Conservation (phyloP, 2,329 filamentous ascomycete species). For the Aureobasidium sp. region DNA sequence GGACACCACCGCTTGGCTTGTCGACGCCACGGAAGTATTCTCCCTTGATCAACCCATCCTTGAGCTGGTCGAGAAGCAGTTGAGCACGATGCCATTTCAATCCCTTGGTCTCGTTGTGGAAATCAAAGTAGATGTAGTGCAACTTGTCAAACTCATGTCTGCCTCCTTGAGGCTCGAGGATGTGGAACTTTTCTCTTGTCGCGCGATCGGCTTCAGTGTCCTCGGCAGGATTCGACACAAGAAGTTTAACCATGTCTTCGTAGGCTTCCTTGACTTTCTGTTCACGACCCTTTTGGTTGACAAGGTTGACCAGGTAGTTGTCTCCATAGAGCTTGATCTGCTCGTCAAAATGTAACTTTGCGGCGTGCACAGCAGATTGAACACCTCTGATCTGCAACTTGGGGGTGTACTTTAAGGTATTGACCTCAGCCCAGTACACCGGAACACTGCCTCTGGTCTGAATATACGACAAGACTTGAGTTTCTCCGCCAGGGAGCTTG, state of each 20-base stretch:
- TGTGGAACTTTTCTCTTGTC: constrained; percentile 73
- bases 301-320: constrained; percentile 93
- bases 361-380: constrained; percentile 70
- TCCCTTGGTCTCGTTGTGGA: constrained; percentile 95
- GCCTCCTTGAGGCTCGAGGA: constrained; percentile 58
- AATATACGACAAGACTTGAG: constrained; percentile 87
- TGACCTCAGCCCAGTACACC: constrained; percentile 93
- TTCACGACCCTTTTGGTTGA: constrained; percentile 93
- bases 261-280: constrained; percentile 85
- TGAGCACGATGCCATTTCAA: constrained; percentile 88
- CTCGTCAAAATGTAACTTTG: constrained; percentile 82
- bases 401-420: constrained; percentile 84
- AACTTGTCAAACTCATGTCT: constrained; percentile 69
- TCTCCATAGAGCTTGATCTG: constrained; percentile 92
- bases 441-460: constrained; percentile 96
- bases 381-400: constrained; percentile 81
- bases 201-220: constrained; percentile 53
- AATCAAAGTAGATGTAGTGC: constrained; percentile 98
- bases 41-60: constrained; percentile 67
- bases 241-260: constrained; percentile 74
- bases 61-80: constrained; percentile 74
- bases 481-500: constrained; percentile 60
- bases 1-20: constrained; percentile 70
- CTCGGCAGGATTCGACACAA: constrained; percentile 65
- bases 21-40: constrained; percentile 91